Conservation (phyloP, 352 stramenopile species). For the Phytopythium chamaehyphon region DNA sequence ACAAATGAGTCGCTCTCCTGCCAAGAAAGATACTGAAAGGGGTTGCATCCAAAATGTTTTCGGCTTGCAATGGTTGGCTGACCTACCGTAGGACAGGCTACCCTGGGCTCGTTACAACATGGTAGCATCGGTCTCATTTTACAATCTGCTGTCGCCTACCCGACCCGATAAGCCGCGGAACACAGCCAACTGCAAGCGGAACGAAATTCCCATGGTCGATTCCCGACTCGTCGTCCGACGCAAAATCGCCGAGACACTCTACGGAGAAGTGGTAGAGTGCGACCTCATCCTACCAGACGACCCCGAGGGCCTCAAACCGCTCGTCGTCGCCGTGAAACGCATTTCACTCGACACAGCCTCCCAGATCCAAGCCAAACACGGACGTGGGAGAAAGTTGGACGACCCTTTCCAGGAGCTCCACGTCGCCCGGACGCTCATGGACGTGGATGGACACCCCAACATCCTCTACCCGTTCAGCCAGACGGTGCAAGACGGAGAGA, state of each 20-base stretch:
- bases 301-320: neutral
- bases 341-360: conserved; percentile 7
- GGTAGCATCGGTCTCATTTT: too few species aligned
- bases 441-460: conserved; percentile 10
- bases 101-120: too few species aligned
- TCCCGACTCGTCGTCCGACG: conserved; percentile 16
- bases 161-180: too few species aligned
- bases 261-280: conserved; percentile 23
- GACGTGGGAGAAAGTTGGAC: conserved; percentile 3
- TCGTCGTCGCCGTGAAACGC: conserved; percentile 24
- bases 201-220: too few species aligned
- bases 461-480: conserved; percentile 14
- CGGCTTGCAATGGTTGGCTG: too few species aligned
- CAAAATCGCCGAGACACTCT: conserved; percentile 22
- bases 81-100: too few species aligned
- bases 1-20: too few species aligned
- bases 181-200: too few species aligned
- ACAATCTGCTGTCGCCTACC: too few species aligned
- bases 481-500: conserved; percentile 10
- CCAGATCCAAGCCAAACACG: neutral
- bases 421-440: conserved; percentile 6
- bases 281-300: conserved; percentile 3
- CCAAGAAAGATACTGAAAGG: too few species aligned
- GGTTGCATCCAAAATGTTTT: too few species aligned
- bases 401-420: conserved; percentile 15